Conservation (phyloP, 352 stramenopile species). For the Halophytophthora batemanensis region DNA sequence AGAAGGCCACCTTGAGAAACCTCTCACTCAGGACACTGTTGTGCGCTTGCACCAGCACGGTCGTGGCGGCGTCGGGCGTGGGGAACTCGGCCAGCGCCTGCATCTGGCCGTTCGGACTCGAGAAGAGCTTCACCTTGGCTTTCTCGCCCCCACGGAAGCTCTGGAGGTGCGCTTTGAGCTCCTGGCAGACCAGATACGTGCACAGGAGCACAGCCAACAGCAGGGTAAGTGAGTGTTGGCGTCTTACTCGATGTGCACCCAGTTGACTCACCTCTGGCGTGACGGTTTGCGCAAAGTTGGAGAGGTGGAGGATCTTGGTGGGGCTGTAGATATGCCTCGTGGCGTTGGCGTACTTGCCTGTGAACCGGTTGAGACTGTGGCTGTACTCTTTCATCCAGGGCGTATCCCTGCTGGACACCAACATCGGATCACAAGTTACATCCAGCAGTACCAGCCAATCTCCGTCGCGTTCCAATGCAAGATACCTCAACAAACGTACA, state of each 20-base stretch:
- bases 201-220: background rate
- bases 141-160: constrained; percentile 38
- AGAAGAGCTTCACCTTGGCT: constrained; percentile 46
- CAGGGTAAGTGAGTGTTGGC: too few relatives aligned
- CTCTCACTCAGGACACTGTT: constrained; percentile 34
- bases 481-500: constrained; percentile 1
- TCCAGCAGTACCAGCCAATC: background rate
- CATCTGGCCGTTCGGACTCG: constrained; percentile 40
- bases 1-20: constrained; percentile 61
- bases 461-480: background rate
- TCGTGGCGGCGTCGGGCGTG: constrained; percentile 46
- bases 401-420: constrained; percentile 7
- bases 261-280: constrained; percentile 24
- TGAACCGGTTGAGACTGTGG: constrained; percentile 53
- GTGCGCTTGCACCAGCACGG: constrained; percentile 48
- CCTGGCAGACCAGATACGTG: constrained; percentile 9
- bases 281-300: constrained; percentile 46
- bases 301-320: constrained; percentile 61
- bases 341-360: constrained; percentile 50
- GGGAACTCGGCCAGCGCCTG: constrained; percentile 56
- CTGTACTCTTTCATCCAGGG: constrained; percentile 47
- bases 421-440: background rate
- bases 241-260: too few relatives aligned
- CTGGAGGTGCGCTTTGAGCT: constrained; percentile 32
- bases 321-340: constrained; percentile 69